Percentiles rank a stretch among this genome's conserved stretches.
These are phyloP conservation scores for Trichoderma brevicompactum DNA, from an alignment of 2,329 filamentous ascomycete species.

Conservation along the genomic window DNA sequence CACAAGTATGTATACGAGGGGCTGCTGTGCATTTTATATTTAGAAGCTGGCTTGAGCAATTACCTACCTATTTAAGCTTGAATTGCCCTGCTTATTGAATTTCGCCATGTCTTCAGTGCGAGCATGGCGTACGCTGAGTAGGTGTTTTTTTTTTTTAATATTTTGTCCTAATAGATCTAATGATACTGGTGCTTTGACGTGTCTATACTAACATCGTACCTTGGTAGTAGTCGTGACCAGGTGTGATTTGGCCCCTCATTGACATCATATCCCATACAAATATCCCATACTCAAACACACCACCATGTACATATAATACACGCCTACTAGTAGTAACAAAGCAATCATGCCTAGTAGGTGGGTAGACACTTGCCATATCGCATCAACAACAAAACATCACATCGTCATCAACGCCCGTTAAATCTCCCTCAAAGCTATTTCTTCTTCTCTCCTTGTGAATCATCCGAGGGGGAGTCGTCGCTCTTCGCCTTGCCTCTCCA, in stretches of 20 bases:
- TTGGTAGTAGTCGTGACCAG: too few species aligned
- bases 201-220: too few species aligned
- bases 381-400: background rate
- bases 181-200: too few species aligned
- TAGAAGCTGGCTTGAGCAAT: background rate
- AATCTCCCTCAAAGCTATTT: slow-evolving; percentile 11
- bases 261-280: background rate
- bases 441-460: slow-evolving; percentile 32
- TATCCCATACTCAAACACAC: background rate
- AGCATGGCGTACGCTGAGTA: background rate
- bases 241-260: background rate
- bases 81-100: background rate
- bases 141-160: background rate
- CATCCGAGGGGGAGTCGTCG: background rate
- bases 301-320: background rate
- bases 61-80: background rate
- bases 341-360: background rate
- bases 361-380: background rate
- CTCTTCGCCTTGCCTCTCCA: slow-evolving; percentile 41
- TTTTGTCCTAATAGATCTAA: background rate
- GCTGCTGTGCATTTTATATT: background rate
- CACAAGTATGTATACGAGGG: background rate
- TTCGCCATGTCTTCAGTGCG: background rate
- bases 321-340: slow-evolving; percentile 5
- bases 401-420: background rate